Base-by-base conservation (phyloP, 306 rosid species). In the Medicago arabica region DNA sequence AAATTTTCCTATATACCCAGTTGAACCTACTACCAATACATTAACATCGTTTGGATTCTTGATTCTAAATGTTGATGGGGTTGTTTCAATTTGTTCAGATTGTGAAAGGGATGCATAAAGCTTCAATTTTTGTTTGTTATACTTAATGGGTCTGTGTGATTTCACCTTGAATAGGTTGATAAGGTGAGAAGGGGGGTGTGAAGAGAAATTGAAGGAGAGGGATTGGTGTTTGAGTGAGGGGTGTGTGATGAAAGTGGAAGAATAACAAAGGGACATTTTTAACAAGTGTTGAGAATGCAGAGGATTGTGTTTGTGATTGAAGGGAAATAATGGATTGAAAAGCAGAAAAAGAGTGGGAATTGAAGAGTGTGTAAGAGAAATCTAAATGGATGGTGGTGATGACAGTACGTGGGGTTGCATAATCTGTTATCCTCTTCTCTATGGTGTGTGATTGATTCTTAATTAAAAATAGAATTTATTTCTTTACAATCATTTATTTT, bases 1-100 rank as follows among this genome's bases (percentile, higher is more conserved):
- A 82, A 90, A 92, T 58, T 87, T 92, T 47, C 99, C 99, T 44
- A 92, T 96, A 78, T 96, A 96, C 79, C 99, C 99, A 80, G 99
- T 92, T 63, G 97, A 90, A 59, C 99, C 98, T 77, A 90, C 97
- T 9, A 92, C 92, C 72, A 96, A 71, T 51, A 96, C 68, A 51
- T 87, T 92, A 50, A 90, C 68, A 51, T 92, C 96, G 81, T 89
- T 89, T 54, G 98, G 97, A 36, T 58, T 82, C 65, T 89, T 92
- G 82, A 18, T 69, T 73, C 99, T 88, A 74, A 78, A 96, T 58
- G 88, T 46, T 55, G 88, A 74, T 83, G 82, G 78, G 63, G 75
- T 38, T 12, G 85, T 60, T 67, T 89, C 88, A 71, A 82, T 68
- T 47, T 66, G 44, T 40, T 87, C 85, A 69, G 85, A 65, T 21